Conservation (phyloP, 2,329 filamentous ascomycete species). For the Colletotrichum acutatum region DNA sequence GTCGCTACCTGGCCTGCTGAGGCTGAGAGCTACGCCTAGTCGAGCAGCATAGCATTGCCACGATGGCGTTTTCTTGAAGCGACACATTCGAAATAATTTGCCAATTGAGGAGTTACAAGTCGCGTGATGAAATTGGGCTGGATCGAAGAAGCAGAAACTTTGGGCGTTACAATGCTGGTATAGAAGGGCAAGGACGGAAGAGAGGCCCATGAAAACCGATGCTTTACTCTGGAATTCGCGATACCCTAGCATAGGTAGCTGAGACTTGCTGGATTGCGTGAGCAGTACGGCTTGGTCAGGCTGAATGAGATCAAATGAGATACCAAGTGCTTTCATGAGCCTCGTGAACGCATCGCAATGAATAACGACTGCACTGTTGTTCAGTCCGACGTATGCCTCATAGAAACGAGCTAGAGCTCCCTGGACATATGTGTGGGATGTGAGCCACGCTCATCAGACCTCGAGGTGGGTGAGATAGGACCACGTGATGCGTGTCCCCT, state of each 20-base stretch:
- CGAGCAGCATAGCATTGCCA: background rate
- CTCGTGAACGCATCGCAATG: too few relatives aligned
- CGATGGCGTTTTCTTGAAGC: too few relatives aligned
- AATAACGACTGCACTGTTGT: too few relatives aligned
- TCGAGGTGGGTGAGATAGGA: background rate
- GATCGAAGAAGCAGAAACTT: background rate
- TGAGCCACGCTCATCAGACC: background rate
- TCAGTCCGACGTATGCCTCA: too few relatives aligned
- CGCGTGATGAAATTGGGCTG: background rate
- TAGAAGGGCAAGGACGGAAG: background rate
- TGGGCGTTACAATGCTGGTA: background rate
- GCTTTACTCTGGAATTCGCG: conserved; percentile 5
- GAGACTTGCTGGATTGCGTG: background rate
- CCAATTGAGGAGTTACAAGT: background rate
- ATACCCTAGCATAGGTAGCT: conserved; percentile 13
- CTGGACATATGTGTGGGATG: background rate
- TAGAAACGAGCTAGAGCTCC: too few relatives aligned
- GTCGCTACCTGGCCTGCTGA: conserved; percentile 26
- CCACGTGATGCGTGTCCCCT: background rate
- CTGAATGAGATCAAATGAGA: background rate
- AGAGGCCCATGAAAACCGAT: background rate
- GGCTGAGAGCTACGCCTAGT: conserved; percentile 9
- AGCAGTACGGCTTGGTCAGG: too few relatives aligned
- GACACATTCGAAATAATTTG: background rate
- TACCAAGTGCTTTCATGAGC: too few relatives aligned